Evolutionary conservation across 208 protist species (phyloP), one percentile per base, ranked within the genome.

Genomic region (Leishmania arabica): DNA sequence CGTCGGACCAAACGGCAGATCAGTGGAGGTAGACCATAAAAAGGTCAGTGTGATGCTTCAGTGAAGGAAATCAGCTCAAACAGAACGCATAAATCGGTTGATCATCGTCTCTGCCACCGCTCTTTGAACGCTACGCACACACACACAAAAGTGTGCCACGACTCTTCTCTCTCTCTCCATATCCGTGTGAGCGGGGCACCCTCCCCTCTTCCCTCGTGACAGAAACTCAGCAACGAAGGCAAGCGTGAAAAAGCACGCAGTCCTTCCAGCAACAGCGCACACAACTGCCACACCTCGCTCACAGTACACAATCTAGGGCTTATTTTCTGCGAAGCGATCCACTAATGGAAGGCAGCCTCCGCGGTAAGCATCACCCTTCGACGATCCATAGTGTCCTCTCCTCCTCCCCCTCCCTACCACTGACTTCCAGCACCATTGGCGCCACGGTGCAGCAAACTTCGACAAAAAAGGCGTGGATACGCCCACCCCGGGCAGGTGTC

Each of bases 281-380:
- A 13, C 21, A 9, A 11, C n/a, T 31, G 21, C 21, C 34, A 45
- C 51, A 15, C 9, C 8, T 65, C 34, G 21, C 9, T 3, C 21
- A 72, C 66, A 49, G 27, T 17, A 49, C 6, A n/a, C 21, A n/a
- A 47, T 88, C 82, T 91, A 60, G 88, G 87, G 87, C 83, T 90
- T 90, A 88, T 90, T 90, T 90, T 88, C 87, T 90, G 80, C 87
- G 77, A 90, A 90, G 84, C 81, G 84, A 86, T 90, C 84, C 87
- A 90, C 74, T 68, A 68, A 69, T 62, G 62, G 42, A 42, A 58
- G 87, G 84, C 79, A 90, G 77, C 87, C 87, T 85, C 85, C 87
- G 87, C 85, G 87, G 87, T 90, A 89, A 89, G 89, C 85, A 86
- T 90, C 83, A 87, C 86, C 81, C 84, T 31, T 45, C 70, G 34